phyloP scores from a whole-genome alignment of 352 stramenopile species.

The Globisporangium nagaii region DNA sequence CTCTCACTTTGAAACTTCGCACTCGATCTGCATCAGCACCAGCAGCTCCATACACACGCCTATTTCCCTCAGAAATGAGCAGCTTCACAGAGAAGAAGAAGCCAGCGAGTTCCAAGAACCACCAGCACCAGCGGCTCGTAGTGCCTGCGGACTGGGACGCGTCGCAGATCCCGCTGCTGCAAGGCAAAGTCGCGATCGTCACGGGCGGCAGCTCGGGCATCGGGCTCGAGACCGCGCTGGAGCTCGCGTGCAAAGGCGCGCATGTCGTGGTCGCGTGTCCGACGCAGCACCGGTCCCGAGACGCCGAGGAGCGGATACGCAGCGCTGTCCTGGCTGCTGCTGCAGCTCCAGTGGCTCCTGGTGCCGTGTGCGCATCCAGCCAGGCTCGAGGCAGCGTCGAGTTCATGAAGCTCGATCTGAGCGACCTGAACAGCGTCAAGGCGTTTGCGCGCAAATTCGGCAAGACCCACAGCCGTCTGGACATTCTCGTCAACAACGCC shows the following conservation, averaged over 20 bases:
- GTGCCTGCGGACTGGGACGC: slow-evolving; percentile 16
- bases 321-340: slow-evolving; percentile 7
- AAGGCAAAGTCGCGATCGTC: slow-evolving; percentile 26
- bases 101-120: background rate
- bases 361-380: background rate
- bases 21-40: background rate
- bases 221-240: slow-evolving; percentile 18
- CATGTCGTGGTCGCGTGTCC: slow-evolving; percentile 28
- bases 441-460: slow-evolving; percentile 26
- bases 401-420: slow-evolving; percentile 38
- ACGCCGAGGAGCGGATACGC: slow-evolving; percentile 10
- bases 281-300: background rate
- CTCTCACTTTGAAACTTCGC: slow-evolving; percentile 1
- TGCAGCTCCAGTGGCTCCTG: background rate
- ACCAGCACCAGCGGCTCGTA: background rate
- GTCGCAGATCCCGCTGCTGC: slow-evolving; percentile 14
- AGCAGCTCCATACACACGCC: background rate
- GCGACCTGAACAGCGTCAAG: slow-evolving; percentile 20
- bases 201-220: slow-evolving; percentile 26
- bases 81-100: background rate
- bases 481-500: slow-evolving; percentile 40
- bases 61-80: background rate
- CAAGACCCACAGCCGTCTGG: slow-evolving; percentile 18
- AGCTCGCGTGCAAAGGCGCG: slow-evolving; percentile 21
- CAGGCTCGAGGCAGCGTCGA: slow-evolving; percentile 16